Percentiles rank a stretch among this genome's conserved stretches.
phyloP scores from a whole-genome alignment of 2,329 filamentous ascomycete genomes.

The Alternaria ethzedia region DNA sequence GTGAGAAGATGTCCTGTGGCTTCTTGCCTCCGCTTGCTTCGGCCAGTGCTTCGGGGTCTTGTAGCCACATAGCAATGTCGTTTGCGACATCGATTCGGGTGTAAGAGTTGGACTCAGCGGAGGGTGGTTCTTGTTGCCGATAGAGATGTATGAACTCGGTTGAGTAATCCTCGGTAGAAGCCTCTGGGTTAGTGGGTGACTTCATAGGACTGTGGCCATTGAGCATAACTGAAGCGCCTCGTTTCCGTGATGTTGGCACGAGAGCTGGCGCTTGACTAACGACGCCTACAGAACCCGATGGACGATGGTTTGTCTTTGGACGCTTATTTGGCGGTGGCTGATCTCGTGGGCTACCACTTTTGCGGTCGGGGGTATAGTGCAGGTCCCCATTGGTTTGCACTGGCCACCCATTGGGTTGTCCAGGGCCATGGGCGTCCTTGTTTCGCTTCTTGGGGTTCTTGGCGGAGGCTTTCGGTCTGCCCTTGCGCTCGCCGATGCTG shows the following conservation, averaged over 20 bases:
- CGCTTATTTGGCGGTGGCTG: constrained; percentile 74
- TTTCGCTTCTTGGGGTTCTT: constrained; percentile 90
- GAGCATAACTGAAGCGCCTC: constrained; percentile 62
- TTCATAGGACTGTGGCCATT: constrained; percentile 78
- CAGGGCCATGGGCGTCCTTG: constrained; percentile 67
- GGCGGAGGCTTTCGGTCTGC: constrained; percentile 74
- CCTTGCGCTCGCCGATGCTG: constrained; percentile 65
- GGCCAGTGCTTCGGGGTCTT: constrained; percentile 72
- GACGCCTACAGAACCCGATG: constrained; percentile 78
- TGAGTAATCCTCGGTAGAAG: constrained; percentile 74
- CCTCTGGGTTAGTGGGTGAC: constrained; percentile 70
- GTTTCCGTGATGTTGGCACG: constrained; percentile 67
- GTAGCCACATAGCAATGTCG: constrained; percentile 78
- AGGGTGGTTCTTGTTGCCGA: constrained; percentile 62
- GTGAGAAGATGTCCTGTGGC: constrained; percentile 73
- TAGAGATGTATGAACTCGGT: constrained; percentile 77
- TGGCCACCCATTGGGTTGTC: constrained; percentile 70
- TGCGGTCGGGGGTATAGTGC: constrained; percentile 53
- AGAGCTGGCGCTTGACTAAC: constrained; percentile 69
- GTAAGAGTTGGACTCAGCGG: constrained; percentile 76
- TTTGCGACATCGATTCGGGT: constrained; percentile 77
- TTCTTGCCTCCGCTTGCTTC: constrained; percentile 69
- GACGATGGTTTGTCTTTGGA: constrained; percentile 79
- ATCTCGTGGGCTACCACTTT: constrained; percentile 59
- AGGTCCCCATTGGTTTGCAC: constrained; percentile 65